Evolutionary conservation across 2,329 filamentous ascomycete species (phyloP).

Genomic region (Pestalotiopsis sp.): DNA sequence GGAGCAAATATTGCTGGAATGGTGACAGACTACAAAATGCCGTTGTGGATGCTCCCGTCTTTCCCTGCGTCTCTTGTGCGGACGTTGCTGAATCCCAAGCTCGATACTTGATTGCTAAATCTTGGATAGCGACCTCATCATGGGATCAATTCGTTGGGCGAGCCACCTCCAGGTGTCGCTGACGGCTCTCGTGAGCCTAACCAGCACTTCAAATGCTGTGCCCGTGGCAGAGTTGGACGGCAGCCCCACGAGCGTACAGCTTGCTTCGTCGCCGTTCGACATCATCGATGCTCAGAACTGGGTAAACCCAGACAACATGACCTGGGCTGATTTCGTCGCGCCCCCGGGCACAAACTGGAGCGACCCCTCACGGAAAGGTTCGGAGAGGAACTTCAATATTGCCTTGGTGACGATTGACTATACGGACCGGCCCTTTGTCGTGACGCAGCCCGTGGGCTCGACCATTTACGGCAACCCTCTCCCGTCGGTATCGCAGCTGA

Average conservation of each 20-base stretch:
- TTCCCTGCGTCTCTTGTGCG: neutral
- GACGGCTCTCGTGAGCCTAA: neutral
- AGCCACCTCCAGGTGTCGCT: neutral
- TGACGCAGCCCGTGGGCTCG: slow-evolving; percentile 47
- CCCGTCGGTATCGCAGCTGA: slow-evolving; percentile 41
- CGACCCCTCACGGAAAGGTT: slow-evolving; percentile 45
- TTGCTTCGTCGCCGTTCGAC: slow-evolving; percentile 43
- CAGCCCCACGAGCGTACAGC: neutral
- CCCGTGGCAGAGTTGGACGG: neutral
- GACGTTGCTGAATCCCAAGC: neutral
- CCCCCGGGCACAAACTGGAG: slow-evolving; percentile 53
- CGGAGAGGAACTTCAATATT: slow-evolving; percentile 57
- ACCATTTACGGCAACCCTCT: slow-evolving; percentile 55
- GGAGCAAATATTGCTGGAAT: neutral
- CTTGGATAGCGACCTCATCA: neutral
- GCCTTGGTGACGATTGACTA: slow-evolving; percentile 57
- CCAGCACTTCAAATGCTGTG: neutral
- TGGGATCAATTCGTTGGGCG: neutral
- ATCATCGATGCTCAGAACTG: slow-evolving; percentile 55
- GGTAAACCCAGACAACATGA: slow-evolving; percentile 58
- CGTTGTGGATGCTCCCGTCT: neutral
- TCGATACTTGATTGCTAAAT: neutral
- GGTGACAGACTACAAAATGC: neutral
- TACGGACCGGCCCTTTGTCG: slow-evolving; percentile 49
- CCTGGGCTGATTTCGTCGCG: slow-evolving; percentile 49